Percentiles rank a stretch among this genome's conserved stretches.
These are phyloP conservation scores for Aspergillus ochraceoroseus DNA, from an alignment of 2,329 filamentous ascomycete species.

Conservation along the genomic window DNA sequence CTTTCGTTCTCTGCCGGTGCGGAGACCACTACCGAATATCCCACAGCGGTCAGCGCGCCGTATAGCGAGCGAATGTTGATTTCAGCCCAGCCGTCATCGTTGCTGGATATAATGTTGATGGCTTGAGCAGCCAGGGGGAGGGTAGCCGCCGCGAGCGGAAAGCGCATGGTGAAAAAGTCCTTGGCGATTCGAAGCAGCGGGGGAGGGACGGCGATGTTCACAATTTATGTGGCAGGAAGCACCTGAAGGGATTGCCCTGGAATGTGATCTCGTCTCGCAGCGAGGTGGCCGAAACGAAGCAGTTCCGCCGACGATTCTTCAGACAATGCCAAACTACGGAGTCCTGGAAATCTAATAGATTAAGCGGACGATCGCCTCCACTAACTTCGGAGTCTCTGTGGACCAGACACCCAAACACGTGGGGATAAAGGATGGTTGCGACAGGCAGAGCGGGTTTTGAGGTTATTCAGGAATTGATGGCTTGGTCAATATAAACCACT, in stretches of 20 bases:
- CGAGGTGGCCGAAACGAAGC: not conserved
- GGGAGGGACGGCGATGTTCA: not conserved
- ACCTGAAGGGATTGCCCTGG: not conserved
- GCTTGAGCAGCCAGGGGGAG: conserved; percentile 26
- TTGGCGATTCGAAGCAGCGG: not conserved
- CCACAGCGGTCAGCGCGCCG: conserved; percentile 51
- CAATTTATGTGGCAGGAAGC: conserved; percentile 9
- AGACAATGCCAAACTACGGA: not conserved
- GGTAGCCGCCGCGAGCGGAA: conserved; percentile 19
- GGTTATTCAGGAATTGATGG: too few relatives aligned
- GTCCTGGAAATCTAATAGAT: not conserved
- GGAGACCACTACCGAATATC: conserved; percentile 60
- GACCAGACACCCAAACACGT: conserved; percentile 6
- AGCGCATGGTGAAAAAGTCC: conserved; percentile 20
- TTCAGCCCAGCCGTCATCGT: conserved; percentile 72
- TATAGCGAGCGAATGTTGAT: conserved; percentile 60
- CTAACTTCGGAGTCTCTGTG: conserved; percentile 1
- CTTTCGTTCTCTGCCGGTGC: conserved; percentile 63
- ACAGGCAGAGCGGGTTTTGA: too few relatives aligned
- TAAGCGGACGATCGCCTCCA: conserved; percentile 1
- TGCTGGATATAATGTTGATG: conserved; percentile 59
- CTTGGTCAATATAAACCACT: too few relatives aligned
- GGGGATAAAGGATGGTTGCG: too few relatives aligned
- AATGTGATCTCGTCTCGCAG: not conserved
- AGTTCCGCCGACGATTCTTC: not conserved